Evolutionary conservation across 371 early-diverging fungal genomes (phyloP).

Genomic region (Saksenaea vasiformis): DNA sequence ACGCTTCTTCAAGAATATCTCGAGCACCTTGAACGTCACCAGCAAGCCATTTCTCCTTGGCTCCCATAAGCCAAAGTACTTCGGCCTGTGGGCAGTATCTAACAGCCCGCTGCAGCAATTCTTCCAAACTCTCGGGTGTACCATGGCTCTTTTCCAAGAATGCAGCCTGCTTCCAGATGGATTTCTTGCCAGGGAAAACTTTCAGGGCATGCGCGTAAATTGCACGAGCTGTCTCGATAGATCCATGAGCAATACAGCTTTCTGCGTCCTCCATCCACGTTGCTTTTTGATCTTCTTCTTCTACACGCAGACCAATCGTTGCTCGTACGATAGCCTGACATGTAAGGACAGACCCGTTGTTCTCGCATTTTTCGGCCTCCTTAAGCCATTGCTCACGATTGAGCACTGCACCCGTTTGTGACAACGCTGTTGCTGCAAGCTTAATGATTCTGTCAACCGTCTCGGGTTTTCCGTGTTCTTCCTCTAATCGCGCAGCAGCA

Average conservation of each 20-base stretch:
- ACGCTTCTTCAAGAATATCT: slow-evolving; percentile 82
- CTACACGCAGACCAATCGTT: slow-evolving; percentile 80
- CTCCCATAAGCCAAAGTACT: slow-evolving; percentile 95
- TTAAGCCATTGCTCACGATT: slow-evolving; percentile 91
- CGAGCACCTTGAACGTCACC: slow-evolving; percentile 90
- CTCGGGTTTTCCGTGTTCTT: slow-evolving; percentile 71
- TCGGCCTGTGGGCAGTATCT: slow-evolving; percentile 91
- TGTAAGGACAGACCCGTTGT: slow-evolving; percentile 74
- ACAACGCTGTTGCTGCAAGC: slow-evolving; percentile 70
- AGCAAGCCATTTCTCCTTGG: slow-evolving; percentile 93
- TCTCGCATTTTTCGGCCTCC: slow-evolving; percentile 87
- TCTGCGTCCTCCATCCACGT: slow-evolving; percentile 95
- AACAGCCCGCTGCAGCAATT: slow-evolving; percentile 83
- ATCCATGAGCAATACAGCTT: slow-evolving; percentile 60
- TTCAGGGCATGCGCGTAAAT: slow-evolving; percentile 85
- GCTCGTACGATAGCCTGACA: slow-evolving; percentile 86
- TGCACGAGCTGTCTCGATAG: slow-evolving; percentile 84
- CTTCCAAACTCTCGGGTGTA: slow-evolving; percentile 75
- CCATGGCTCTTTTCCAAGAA: slow-evolving; percentile 89
- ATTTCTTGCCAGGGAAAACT: slow-evolving; percentile 75
- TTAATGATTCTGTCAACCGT: slow-evolving; percentile 74
- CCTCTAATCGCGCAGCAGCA: slow-evolving; percentile 92
- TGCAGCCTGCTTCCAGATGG: slow-evolving; percentile 89
- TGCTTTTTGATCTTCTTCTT: slow-evolving; percentile 77
- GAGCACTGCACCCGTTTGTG: slow-evolving; percentile 69